Percentiles rank a stretch among this genome's conserved stretches.
phyloP scores from a whole-genome alignment of 2,329 filamentous ascomycete species.

The Rutstroemia sp. region DNA sequence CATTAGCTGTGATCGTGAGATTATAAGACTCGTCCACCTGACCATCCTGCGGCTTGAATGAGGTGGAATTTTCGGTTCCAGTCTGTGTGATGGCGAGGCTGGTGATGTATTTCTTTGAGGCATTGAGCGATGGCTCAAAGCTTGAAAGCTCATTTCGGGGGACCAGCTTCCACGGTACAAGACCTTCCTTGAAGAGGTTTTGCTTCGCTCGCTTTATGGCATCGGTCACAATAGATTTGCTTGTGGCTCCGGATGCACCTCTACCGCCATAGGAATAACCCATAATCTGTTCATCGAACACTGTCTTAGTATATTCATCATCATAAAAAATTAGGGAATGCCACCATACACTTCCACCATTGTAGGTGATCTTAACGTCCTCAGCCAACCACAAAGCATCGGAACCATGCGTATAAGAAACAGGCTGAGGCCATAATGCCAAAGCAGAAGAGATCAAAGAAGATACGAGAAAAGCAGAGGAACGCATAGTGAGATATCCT shows the following conservation, averaged over 20 bases:
- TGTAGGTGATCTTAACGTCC: slow-evolving; percentile 48
- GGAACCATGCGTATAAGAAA: slow-evolving; percentile 43
- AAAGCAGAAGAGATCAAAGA: slow-evolving; percentile 15
- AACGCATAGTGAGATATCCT: slow-evolving; percentile 15
- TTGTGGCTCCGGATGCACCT: slow-evolving; percentile 23
- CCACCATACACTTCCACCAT: slow-evolving; percentile 49
- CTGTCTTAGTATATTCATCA: slow-evolving; percentile 22
- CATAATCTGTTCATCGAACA: slow-evolving; percentile 12
- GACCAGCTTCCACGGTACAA: slow-evolving; percentile 74
- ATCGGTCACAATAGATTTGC: slow-evolving; percentile 47
- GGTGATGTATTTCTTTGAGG: slow-evolving; percentile 43
- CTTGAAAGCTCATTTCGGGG: slow-evolving; percentile 47
- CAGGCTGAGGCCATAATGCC: slow-evolving; percentile 52
- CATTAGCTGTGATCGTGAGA: slow-evolving; percentile 50
- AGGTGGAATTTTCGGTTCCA: slow-evolving; percentile 41
- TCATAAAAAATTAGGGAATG: slow-evolving; percentile 24
- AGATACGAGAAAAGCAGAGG: slow-evolving; percentile 15
- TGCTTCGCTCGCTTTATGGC: slow-evolving; percentile 52
- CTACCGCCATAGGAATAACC: slow-evolving; percentile 10
- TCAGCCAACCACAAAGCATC: slow-evolving; percentile 46
- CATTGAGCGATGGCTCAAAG: slow-evolving; percentile 52
- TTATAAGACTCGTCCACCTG: slow-evolving; percentile 71
- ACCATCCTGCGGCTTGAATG: slow-evolving; percentile 54
- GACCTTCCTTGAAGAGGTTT: slow-evolving; percentile 58
- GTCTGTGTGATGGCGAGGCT: slow-evolving; percentile 58